Base-by-base conservation (phyloP, 345 rosid genomes). In the Arabidopsis suecica region DNA sequence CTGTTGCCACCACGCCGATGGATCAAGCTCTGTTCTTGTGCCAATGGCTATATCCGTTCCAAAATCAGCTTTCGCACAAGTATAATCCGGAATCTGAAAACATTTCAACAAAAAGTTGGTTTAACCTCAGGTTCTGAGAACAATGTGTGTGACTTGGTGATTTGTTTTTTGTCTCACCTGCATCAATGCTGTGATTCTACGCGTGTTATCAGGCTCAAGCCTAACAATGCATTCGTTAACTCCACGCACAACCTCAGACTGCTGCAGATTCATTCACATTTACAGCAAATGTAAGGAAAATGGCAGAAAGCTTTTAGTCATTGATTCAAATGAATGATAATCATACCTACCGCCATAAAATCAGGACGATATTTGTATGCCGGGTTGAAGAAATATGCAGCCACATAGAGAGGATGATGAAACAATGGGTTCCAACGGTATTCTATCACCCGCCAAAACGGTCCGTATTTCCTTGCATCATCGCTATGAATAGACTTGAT, bases 371-470 rank as follows among this genome's bases (percentile, higher is more conserved):
- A 94, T 57, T 90, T 88, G 60, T 85, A 84, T n/a, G 91, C 84
- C 5, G 96, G 98, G 78, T 91, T 94, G 77, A 94, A 87, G 81
- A 90, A 91, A 83, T 90, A 91, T 40, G 98, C 95, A 77, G 97
- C 96, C 63, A 87, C 85, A 69, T 88, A 83, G 55, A 94, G 93
- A 14, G 98, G 98, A 69, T 94, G 97, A 72, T 80, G 91, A 79
- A 87, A 84, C 82, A 88, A 83, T 42, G 88, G 72, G 82, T 82
- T 87, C 91, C 91, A 89, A 38, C 86, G 87, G 73, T 62, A 82
- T 71, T 91, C 98, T 23, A 94, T 88, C 65, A 86, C 92, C 48
- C 82, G 85, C 91, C 90, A 90, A 64, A 94, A 83, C 8, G 98
- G 95, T 73, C 84, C 91, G 59, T 83, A 88, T 74, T 87, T 94